These are phyloP conservation scores for Nakazawaea sp. DNA, from an alignment of 805 yeast species.

Conservation along the genomic window DNA sequence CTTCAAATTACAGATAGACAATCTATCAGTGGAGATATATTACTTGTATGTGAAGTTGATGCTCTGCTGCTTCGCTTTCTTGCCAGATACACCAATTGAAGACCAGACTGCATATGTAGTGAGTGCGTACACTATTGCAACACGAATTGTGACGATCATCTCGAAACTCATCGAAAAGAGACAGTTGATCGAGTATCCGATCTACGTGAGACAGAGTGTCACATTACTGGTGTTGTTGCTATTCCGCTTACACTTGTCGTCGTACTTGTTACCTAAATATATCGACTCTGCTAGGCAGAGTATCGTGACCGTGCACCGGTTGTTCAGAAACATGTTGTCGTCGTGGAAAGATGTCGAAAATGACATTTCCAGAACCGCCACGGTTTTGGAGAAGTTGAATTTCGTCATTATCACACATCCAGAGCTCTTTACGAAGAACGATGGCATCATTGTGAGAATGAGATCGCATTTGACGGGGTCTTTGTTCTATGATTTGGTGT, in stretches of 20 bases:
- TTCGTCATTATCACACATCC: slow-evolving; percentile 85
- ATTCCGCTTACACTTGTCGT: slow-evolving; percentile 76
- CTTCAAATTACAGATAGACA: slow-evolving; percentile 60
- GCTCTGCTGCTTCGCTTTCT: slow-evolving; percentile 83
- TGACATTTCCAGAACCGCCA: slow-evolving; percentile 88
- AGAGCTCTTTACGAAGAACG: slow-evolving; percentile 63
- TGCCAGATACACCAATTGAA: slow-evolving; percentile 84
- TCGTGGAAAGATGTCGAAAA: slow-evolving; percentile 90
- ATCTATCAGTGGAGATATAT: slow-evolving; percentile 67
- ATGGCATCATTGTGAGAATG: slow-evolving; percentile 80
- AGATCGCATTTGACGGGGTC: slow-evolving; percentile 90
- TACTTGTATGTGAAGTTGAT: slow-evolving; percentile 72
- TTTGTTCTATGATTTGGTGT: slow-evolving; percentile 81
- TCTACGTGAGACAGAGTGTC: slow-evolving; percentile 80
- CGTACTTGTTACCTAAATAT: slow-evolving; percentile 63
- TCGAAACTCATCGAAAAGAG: slow-evolving; percentile 62
- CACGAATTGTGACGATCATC: slow-evolving; percentile 72
- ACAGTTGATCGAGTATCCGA: slow-evolving; percentile 77
- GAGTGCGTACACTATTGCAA: slow-evolving; percentile 73
- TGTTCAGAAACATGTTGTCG: slow-evolving; percentile 79
- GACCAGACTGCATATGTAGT: slow-evolving; percentile 83
- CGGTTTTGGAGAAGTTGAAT: slow-evolving; percentile 81
- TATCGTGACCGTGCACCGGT: slow-evolving; percentile 85
- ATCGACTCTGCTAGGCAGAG: slow-evolving; percentile 89
- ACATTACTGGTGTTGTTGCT: slow-evolving; percentile 72